Base-by-base conservation (phyloP, 1,284 basidiomycete species). In the Heliocybe sulcata region DNA sequence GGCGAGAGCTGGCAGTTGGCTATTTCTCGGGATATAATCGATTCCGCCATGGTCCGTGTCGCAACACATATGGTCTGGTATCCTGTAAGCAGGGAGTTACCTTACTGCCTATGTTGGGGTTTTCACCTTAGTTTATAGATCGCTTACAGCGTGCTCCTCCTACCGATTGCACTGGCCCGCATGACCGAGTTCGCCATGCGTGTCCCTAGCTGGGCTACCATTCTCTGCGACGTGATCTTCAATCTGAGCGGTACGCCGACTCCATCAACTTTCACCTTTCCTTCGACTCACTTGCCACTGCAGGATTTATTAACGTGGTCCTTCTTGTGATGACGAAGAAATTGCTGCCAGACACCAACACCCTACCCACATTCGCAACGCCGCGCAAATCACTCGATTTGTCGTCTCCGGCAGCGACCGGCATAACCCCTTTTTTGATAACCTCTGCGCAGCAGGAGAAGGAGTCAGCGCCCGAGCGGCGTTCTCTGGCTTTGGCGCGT, bases 161-260 rank as follows among this genome's bases (percentile, higher is more conserved):
- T 72, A 4, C 73, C 73, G 1, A 67, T 73, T 16, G 66, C 71
- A 9, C 57, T 72, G 14, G 64, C 66, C 3, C 70, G 72, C n/a
- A 67, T 74, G 54, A 59, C 66, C 2, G 56, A 58, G 35, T 70
- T 71, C 57, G 61, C 67, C 45, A 68, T 68, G 2, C 55, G 56
- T 27, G 64, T 72, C 8, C 69, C 71, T 9, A 65, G 58, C 58
- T 61, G 64, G 55, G 61, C 64, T 19, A 70, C 64, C 9, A 68
- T 73, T 42, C 22, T 67, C 42, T 60, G 72, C 6, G 72, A 70
- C 56, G 59, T 66, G 51, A 61, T 74, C 54, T 74, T 72, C 65
- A 70, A 73, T 55, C 65, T 74, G 16, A 68, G 67, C 55, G 69
- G 70, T 68, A 27, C 20, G 65, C 54, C 38, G 19, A 42, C 38